Base-by-base conservation (phyloP, 2,329 filamentous ascomycete species). In the Aspergillus niger region DNA sequence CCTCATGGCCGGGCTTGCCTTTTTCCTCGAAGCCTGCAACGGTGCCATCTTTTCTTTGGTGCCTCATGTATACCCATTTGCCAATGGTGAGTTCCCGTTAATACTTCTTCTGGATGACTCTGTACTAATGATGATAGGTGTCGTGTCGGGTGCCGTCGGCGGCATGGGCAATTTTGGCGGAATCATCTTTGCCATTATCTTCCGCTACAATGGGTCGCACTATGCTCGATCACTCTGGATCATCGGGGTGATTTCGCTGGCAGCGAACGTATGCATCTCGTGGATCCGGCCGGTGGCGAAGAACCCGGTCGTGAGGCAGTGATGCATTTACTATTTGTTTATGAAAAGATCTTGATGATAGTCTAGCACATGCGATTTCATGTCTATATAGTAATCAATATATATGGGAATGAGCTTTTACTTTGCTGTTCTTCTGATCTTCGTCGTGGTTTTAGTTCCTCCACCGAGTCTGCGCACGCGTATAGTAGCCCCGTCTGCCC, bases 31-130 rank as follows among this genome's bases (percentile, higher is more conserved):
- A 74, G 91, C 90, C 2, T 88, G 88, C 44, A 97, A 97, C 72
- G 93, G 93, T 0, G 88, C 91, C 43, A 95, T 91, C 78, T 97
- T 95, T 76, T 86, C 91, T 0, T 83, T 97, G 5, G 89, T 97
- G 24, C 92, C 92, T 3, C 93, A 97, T 72, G 89, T 96, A 1
- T 90, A 93, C 75, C 91, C 91, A 1, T 84, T 83, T 62, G 91
- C 91, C 62, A 97, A 96, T 75, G 92, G 91, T 75, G 79, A 70
- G 75, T 8, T 6, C 70, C 26, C 1, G 13, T 43, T 8, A 52
- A 69, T 8, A n/a, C 24, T 5, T 15, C 28, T 5, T 26, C 26
- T 30, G 7, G 15, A 17, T 15, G 1, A 41, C 36, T 10, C 7
- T 3, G n/a, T 26, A 54, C 60, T 62, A 47, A 62, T 28, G 28